Percentiles rank a stretch among this genome's conserved stretches.
These are phyloP conservation scores for Mitosporidium daphniae DNA, from an alignment of 371 early-diverging fungal species.

Conservation along the genomic window DNA sequence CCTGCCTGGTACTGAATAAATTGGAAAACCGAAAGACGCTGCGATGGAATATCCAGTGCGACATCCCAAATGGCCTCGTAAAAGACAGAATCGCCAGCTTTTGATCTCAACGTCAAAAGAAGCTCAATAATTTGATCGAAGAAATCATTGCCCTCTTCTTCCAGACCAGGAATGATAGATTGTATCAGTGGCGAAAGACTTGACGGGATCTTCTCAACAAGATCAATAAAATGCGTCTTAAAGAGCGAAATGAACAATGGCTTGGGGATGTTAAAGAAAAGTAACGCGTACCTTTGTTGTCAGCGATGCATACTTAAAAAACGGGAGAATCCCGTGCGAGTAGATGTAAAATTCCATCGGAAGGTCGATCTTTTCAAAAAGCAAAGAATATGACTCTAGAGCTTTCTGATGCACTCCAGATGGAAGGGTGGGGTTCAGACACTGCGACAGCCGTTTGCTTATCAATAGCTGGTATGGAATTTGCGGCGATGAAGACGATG, in stretches of 20 bases:
- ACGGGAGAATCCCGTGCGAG: constrained; percentile 56
- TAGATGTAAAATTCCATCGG: constrained; percentile 39
- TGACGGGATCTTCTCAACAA: constrained; percentile 21
- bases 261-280: constrained; percentile 8
- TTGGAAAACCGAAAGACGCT: too few relatives aligned
- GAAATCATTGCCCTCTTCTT: constrained; percentile 53
- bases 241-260: constrained; percentile 33
- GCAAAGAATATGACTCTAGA: constrained; percentile 43
- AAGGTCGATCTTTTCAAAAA: constrained; percentile 44
- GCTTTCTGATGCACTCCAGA: constrained; percentile 91
- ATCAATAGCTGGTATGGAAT: constrained; percentile 49
- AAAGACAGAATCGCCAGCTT: too few relatives aligned
- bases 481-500: too few relatives aligned
- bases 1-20: too few relatives aligned
- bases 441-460: constrained; percentile 76
- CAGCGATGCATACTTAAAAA: constrained; percentile 40
- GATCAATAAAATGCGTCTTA: constrained; percentile 24
- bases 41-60: too few relatives aligned
- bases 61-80: too few relatives aligned
- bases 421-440: constrained; percentile 86
- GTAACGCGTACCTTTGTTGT: constrained; percentile 21
- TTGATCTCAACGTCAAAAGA: too few relatives aligned
- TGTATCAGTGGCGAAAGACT: constrained; percentile 35
- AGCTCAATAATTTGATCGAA: too few relatives aligned
- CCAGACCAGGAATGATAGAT: constrained; percentile 40